Evolutionary conservation across 2,329 filamentous ascomycete species (phyloP), one percentile per base, ranked within the genome.

Genomic region (Colletotrichum gloeosporioides): DNA sequence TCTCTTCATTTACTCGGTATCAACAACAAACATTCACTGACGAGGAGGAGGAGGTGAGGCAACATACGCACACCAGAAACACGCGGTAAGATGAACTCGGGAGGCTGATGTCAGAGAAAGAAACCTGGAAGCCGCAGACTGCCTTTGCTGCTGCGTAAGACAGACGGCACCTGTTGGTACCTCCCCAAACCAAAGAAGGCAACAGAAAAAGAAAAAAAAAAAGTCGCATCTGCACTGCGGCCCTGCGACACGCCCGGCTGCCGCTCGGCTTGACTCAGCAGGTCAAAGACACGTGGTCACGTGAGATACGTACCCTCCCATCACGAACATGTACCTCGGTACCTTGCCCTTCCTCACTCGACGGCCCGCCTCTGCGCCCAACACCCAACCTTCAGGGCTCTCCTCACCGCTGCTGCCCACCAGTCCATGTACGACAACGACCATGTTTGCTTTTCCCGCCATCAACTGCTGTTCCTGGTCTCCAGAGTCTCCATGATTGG

Each of bases 281-380:
- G 70, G 73, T 73, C 73, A 73, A 76, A 76, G 73, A 76, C 73
- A 76, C 73, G 73, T 64, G 39, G 44, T 76, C 73, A 76, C 73
- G 49, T 76, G 73, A 73, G 0, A 0, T 39, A 36, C 36, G 66
- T 69, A 39, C 16, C 0, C 16, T 4, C 2, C 6, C 44, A 53
- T 53, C 44, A 25, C 44, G 44, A 53, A 53, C 4, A 53, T 29
- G 63, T 71, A 49, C 49, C 49, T 16, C n/a, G n/a, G 53, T 73
- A 67, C 18, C 29, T 27, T 29, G 16, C 32, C 36, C 18, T 44
- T 27, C 8, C 7, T 22, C 29, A 22, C n/a, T 55, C 5, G n/a
- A 12, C 59, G 15, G 18, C 0, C 55, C 55, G 44, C n/a, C 4
- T 13, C n/a, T 22, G 10, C 44, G 3, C 44, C 6, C 44, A 8